These are phyloP conservation scores for Histomonas meleagridis DNA, from an alignment of 208 protist genomes.

Conservation along the genomic window DNA sequence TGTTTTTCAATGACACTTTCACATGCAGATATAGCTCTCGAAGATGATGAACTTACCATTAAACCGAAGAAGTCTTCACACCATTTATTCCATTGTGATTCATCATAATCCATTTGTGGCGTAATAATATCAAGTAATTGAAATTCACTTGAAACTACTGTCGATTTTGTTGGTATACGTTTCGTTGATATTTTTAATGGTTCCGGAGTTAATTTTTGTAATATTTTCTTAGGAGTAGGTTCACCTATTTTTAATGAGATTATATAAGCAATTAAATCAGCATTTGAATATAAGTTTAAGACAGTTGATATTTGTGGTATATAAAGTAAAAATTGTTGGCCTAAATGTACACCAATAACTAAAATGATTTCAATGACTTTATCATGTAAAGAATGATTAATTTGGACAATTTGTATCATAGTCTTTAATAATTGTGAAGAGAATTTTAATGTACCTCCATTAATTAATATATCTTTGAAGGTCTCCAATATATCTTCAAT, in stretches of 20 bases:
- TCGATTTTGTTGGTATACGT: too few relatives aligned
- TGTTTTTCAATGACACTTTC: background rate
- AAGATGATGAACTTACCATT: background rate
- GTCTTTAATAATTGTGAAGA: background rate
- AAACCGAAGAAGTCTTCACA: background rate
- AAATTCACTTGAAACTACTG: background rate
- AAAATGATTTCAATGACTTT: background rate
- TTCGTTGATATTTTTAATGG: too few relatives aligned
- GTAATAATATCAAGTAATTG: background rate
- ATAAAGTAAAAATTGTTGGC: background rate
- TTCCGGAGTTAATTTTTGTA: too few relatives aligned
- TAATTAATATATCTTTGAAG: background rate
- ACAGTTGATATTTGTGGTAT: background rate
- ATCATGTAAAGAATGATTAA: background rate
- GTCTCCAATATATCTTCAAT: background rate
- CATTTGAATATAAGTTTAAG: background rate
- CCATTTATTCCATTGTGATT: background rate
- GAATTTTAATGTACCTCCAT: background rate
- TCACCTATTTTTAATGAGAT: too few relatives aligned
- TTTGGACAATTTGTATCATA: background rate
- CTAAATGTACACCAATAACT: background rate
- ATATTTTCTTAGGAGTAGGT: too few relatives aligned
- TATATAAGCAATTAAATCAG: too few relatives aligned
- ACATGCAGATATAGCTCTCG: background rate
- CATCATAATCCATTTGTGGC: background rate